phyloP scores from a whole-genome alignment of 164 flowering plant species.

The Hamamelis virginiana region DNA sequence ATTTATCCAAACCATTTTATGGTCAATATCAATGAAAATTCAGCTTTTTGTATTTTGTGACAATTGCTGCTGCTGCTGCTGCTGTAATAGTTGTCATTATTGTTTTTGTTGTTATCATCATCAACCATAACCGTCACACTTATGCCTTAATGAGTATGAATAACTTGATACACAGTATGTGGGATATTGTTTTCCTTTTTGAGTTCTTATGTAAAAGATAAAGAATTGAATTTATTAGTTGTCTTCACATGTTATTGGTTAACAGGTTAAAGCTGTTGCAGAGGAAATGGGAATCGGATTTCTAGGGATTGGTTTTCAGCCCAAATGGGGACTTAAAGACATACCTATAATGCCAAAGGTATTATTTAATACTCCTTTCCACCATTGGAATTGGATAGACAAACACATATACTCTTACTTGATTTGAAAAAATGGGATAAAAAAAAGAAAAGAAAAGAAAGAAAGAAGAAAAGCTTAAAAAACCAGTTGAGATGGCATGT shows the following conservation, averaged over 20 bases:
- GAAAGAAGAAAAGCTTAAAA: not conserved
- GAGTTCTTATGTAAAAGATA: not conserved
- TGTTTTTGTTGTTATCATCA: too few species aligned
- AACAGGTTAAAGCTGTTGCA: slow-evolving; percentile 95
- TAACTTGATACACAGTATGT: not conserved
- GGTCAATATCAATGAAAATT: too few species aligned
- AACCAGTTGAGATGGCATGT: not conserved
- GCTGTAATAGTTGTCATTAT: too few species aligned
- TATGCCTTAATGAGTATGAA: too few species aligned
- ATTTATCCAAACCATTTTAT: too few species aligned
- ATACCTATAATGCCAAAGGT: slow-evolving; percentile 99
- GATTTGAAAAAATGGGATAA: too few species aligned
- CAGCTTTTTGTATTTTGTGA: too few species aligned
- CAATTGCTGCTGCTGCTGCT: too few species aligned
- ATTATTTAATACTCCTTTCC: slow-evolving; percentile 10
- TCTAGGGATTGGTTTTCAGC: slow-evolving; percentile 94
- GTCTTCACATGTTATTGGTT: slow-evolving; percentile 5
- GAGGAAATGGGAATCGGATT: slow-evolving; percentile 98
- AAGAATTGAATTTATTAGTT: not conserved
- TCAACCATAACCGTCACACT: too few species aligned
- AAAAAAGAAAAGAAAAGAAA: too few species aligned
- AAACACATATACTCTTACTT: too few species aligned
- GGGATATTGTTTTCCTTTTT: not conserved
- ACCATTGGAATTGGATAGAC: not conserved
- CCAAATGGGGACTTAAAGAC: slow-evolving; percentile 84